A percentile compares a stretch with the other conserved stretches of the same genome.
Evolutionary conservation across 106 monocot species (phyloP).

Genomic region (Cymbidium sinense): DNA sequence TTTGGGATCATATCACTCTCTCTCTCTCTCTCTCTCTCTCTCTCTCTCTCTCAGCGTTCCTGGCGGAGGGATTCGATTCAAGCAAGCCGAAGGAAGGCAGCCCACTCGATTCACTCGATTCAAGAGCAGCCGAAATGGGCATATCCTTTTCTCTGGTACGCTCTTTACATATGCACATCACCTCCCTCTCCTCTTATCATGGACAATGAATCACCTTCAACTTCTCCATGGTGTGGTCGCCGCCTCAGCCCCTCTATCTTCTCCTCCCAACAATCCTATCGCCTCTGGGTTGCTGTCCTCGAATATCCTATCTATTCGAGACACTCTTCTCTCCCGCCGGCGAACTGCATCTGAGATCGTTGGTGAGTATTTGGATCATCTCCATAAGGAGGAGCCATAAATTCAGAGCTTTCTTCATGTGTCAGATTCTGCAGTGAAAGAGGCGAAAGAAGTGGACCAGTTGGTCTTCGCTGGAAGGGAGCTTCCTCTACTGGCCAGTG

Average conservation of each 20-base stretch:
- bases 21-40: too few species aligned
- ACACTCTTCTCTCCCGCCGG: conserved; percentile 54
- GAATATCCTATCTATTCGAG: conserved; percentile 58
- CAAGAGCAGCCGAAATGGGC: too few species aligned
- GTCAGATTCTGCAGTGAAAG: conserved; percentile 31
- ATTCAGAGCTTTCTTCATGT: conserved; percentile 75
- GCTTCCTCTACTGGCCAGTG: conserved; percentile 63
- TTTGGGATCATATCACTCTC: too few species aligned
- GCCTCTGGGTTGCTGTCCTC: conserved; percentile 13
- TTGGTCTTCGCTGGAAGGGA: conserved; percentile 48
- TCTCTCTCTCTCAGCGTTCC: conserved; percentile 37
- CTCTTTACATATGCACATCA: too few species aligned
- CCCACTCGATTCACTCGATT: too few species aligned
- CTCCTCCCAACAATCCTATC: conserved; percentile 13
- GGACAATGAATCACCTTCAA: neutral
- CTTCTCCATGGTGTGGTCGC: neutral
- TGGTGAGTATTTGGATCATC: conserved; percentile 44
- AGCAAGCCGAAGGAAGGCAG: too few species aligned
- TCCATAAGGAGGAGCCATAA: conserved; percentile 56
- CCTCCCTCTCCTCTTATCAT: conserved; percentile 12
- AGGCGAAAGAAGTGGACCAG: conserved; percentile 63
- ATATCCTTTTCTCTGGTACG: too few species aligned
- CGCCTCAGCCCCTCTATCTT: conserved; percentile 16
- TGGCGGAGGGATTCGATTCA: too few species aligned
- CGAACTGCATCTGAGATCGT: conserved; percentile 35